Conservation (phyloP, 1,284 basidiomycete genomes). For the Pseudozyma pruni region DNA sequence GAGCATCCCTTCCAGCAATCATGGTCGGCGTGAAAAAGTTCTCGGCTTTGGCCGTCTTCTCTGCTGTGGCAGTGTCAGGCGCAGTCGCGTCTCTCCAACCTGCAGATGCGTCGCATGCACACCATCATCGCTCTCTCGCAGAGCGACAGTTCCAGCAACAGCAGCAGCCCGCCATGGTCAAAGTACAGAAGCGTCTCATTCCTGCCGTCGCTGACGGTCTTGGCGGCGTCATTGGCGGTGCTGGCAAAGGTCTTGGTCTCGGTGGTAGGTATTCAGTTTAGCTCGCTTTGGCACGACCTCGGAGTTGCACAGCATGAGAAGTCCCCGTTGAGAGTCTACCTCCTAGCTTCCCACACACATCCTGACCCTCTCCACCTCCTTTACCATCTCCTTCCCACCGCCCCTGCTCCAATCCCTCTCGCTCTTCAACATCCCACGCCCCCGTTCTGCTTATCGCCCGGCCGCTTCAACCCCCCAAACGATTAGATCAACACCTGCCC, state of each 20-base stretch:
- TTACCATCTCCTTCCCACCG: not conserved
- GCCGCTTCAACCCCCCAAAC: not conserved
- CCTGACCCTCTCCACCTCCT: conserved; percentile 8
- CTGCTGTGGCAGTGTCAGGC: conserved; percentile 28
- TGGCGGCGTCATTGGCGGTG: conserved; percentile 26
- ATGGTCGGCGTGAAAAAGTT: conserved; percentile 37
- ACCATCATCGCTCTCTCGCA: conserved; percentile 22
- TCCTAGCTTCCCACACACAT: conserved; percentile 6
- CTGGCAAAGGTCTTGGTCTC: conserved; percentile 26
- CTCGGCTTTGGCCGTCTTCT: conserved; percentile 33
- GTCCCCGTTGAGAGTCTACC: not conserved
- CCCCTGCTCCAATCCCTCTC: not conserved
- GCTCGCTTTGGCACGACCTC: too few relatives aligned
- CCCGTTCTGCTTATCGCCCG: not conserved
- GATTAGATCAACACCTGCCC: conserved; percentile 17
- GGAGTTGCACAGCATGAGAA: too few relatives aligned
- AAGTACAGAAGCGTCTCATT: conserved; percentile 39
- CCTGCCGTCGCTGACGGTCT: conserved; percentile 18
- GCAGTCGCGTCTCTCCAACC: conserved; percentile 27
- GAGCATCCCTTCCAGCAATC: not conserved
- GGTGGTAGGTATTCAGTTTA: conserved; percentile 40
- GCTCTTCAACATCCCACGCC: not conserved
- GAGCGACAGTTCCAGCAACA: conserved; percentile 20
- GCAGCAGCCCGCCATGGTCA: conserved; percentile 27
- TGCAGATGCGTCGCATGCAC: conserved; percentile 23